Percentiles rank a stretch among this genome's conserved stretches.
Conservation (phyloP, 805 yeast genomes). For the Pichia manshurica region DNA sequence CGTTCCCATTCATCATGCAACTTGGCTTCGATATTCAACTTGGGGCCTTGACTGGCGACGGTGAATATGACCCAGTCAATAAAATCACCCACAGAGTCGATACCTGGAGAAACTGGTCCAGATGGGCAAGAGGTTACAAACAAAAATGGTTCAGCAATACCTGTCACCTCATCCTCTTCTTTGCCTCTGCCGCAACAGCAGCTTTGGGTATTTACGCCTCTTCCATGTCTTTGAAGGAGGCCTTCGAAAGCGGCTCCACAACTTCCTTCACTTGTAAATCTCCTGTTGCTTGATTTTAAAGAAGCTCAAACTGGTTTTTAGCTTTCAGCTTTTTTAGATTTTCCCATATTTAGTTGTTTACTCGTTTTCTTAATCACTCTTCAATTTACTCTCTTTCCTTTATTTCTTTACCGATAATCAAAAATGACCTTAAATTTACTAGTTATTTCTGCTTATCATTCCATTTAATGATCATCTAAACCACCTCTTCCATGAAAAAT, state of each 20-base stretch:
- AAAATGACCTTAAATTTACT: no score
- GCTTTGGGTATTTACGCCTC: conserved; percentile 10
- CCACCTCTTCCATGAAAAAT: no score
- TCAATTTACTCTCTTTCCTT: no score
- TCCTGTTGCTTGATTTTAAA: conserved; percentile 3
- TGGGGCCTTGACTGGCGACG: conserved; percentile 8
- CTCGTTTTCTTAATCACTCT: no score
- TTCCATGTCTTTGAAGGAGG: conserved; percentile 7
- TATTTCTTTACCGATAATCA: no score
- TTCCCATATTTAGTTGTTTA: no score
- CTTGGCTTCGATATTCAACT: conserved; percentile 9
- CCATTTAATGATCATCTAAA: no score
- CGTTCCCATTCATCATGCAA: conserved; percentile 33
- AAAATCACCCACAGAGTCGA: conserved; percentile 9
- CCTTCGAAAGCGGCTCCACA: conserved; percentile 5
- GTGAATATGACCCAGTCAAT: conserved; percentile 6
- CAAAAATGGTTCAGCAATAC: conserved; percentile 11
- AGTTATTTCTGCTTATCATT: no score
- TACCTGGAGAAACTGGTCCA: conserved; percentile 7
- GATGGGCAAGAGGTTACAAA: conserved; percentile 11
- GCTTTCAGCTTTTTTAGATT: background rate
- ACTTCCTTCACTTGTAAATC: conserved; percentile 12
- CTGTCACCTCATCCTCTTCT: conserved; percentile 6
- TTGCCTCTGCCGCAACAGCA: conserved; percentile 10
- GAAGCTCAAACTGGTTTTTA: background rate